Evolutionary conservation across 2,329 filamentous ascomycete genomes (phyloP), one percentile per base, ranked within the genome.

Genomic region (Exophiala xenobiotica): DNA sequence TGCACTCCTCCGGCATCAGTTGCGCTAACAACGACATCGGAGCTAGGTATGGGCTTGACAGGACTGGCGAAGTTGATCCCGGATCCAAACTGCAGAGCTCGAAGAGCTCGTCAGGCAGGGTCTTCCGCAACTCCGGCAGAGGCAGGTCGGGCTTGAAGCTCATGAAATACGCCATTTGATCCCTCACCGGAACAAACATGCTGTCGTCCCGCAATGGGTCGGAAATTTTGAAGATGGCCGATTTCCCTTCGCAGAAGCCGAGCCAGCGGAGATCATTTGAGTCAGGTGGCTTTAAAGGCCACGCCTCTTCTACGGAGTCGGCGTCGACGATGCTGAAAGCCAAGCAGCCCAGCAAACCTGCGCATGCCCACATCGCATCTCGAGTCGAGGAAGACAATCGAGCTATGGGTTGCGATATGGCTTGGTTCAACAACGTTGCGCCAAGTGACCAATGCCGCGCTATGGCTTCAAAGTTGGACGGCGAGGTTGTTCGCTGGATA

Each of bases 181-280:
- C 19, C 4, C 19, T 20, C 22, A 81, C 20, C 9, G 38, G 38
- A 20, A n/a, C 18, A 23, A 40, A 40, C 1, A 77, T 55, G 46
- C 77, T 78, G 14, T 77, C 75, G 0, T 68, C 59, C 7, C 77
- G 68, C 3, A 70, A 52, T 0, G 79, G 77, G 43, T 83, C 69
- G 1, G 76, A 68, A 0, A 82, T 62, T 1, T 71, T 62, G 74
- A 76, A 82, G 1, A 85, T 68, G 3, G 73, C 70, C 46, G 70
- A 73, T 64, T 85, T 85, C 0, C 79, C 78, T 9, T 78, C 73
- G 51, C 71, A 74, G 63, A 85, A 73, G 43, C 70, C 76, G 2
- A 85, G 62, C 82, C 82, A 86, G 59, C 79, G 72, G 1, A 85
- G 68, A 54, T 83, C 78, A 1, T 66, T 61, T 23, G 9, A 67